These are phyloP conservation scores for Colletotrichum tropicicola DNA, from an alignment of 2,329 filamentous ascomycete genomes.

Conservation along the genomic window DNA sequence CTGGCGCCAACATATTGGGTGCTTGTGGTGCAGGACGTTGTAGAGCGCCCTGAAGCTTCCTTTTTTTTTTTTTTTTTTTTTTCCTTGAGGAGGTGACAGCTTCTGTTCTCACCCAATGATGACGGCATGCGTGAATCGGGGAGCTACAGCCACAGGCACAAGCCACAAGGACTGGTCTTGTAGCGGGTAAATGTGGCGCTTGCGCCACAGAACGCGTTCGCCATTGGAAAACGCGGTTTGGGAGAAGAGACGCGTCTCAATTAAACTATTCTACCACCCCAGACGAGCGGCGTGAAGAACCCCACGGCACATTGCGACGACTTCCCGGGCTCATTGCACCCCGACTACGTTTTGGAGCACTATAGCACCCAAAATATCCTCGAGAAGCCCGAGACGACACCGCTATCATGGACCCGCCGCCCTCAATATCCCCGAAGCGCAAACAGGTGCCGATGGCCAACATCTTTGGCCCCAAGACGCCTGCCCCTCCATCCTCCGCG, in stretches of 20 bases:
- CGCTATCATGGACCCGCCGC: slow-evolving; percentile 42
- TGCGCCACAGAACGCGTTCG: not conserved
- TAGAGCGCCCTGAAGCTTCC: not conserved
- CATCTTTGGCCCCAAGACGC: slow-evolving; percentile 49
- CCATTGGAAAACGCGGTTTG: not conserved
- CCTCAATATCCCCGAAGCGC: slow-evolving; percentile 30
- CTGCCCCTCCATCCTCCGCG: slow-evolving; percentile 57
- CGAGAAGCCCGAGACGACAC: too few relatives aligned
- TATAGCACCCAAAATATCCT: too few relatives aligned
- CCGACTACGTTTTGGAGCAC: not conserved
- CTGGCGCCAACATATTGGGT: slow-evolving; percentile 41
- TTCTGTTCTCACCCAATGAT: not conserved
- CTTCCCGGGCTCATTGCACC: too few relatives aligned
- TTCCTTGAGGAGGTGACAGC: not conserved
- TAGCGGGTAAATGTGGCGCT: too few relatives aligned
- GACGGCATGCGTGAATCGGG: slow-evolving; percentile 1
- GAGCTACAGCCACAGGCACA: not conserved
- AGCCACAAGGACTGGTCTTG: not conserved
- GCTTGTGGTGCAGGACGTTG: not conserved
- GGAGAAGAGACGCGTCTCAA: slow-evolving; percentile 29
- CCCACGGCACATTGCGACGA: not conserved
- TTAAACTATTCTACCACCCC: slow-evolving; percentile 25
- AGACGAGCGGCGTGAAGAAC: too few relatives aligned
- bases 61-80: not conserved
- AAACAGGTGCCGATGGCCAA: slow-evolving; percentile 43